Conservation (phyloP, 257 asterid species). For the Pogostemon cablin region DNA sequence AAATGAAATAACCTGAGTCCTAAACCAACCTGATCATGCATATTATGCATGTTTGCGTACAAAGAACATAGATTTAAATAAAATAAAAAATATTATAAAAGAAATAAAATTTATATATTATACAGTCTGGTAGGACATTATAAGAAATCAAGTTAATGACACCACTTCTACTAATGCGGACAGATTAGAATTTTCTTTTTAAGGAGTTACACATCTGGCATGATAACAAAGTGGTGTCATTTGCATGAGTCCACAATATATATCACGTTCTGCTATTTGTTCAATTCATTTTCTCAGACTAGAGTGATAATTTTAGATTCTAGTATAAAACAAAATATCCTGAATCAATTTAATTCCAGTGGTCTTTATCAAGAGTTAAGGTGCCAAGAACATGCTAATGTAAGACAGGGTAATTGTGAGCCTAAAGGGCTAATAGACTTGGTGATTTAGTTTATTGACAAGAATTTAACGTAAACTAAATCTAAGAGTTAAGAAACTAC, state of each 20-base stretch:
- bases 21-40: not conserved
- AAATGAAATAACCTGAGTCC: not conserved
- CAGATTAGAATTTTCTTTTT: slow-evolving; percentile 6
- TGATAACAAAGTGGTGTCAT: not conserved
- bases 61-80: not conserved
- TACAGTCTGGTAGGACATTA: not conserved
- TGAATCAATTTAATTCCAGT: slow-evolving; percentile 19
- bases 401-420: not conserved
- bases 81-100: not conserved
- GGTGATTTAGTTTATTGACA: not conserved
- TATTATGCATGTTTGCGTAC: not conserved
- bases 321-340: slow-evolving; percentile 8
- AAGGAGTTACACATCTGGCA: not conserved
- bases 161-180: slow-evolving; percentile 5
- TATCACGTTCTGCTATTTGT: not conserved
- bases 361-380: not conserved
- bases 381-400: not conserved
- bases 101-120: not conserved
- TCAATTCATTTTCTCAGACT: not conserved
- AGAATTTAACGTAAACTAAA: not conserved
- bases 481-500: not conserved
- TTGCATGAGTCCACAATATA: slow-evolving; percentile 10
- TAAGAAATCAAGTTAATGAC: slow-evolving; percentile 1
- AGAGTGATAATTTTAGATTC: slow-evolving; percentile 5
- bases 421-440: not conserved